Conservation (phyloP, 2,329 filamentous ascomycete species). For the Alternaria sp. region DNA sequence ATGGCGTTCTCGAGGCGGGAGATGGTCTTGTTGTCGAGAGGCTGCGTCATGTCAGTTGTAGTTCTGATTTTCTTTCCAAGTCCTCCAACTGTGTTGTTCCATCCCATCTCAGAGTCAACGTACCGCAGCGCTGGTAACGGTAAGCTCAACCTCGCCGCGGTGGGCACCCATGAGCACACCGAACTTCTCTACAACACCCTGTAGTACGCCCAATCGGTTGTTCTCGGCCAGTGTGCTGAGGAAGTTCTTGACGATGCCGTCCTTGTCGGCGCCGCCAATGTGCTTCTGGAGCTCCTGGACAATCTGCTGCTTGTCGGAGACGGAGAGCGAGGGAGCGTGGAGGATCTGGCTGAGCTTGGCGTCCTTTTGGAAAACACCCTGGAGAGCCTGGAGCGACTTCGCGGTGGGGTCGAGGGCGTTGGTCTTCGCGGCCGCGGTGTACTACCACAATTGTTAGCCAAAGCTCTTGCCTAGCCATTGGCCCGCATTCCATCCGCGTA, state of each 20-base stretch:
- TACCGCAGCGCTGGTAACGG: constrained; percentile 89
- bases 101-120: constrained; percentile 42
- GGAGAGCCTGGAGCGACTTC: constrained; percentile 78
- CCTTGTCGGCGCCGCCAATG: constrained; percentile 73
- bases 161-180: constrained; percentile 84
- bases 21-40: constrained; percentile 87
- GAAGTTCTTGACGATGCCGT: constrained; percentile 92
- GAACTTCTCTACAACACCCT: constrained; percentile 89
- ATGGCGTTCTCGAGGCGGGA: constrained; percentile 86
- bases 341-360: constrained; percentile 81
- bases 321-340: constrained; percentile 78
- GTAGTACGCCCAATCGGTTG: constrained; percentile 88
- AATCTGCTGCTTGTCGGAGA: constrained; percentile 84
- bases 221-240: constrained; percentile 90
- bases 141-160: constrained; percentile 92
- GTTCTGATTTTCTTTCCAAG: background rate
- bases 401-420: constrained; percentile 85
- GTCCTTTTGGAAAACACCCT: constrained; percentile 80
- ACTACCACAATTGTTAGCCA: constrained; percentile 65
- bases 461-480: constrained; percentile 29
- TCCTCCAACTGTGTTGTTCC: background rate
- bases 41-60: constrained; percentile 58
- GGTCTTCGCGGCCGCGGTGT: constrained; percentile 93
- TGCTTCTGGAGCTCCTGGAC: constrained; percentile 88
- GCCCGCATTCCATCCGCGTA: constrained; percentile 25